Evolutionary conservation across 192 early-diverging fungal genomes (phyloP), one percentile per base, ranked within the genome.

Genomic region (Backusella liffmaniae): DNA sequence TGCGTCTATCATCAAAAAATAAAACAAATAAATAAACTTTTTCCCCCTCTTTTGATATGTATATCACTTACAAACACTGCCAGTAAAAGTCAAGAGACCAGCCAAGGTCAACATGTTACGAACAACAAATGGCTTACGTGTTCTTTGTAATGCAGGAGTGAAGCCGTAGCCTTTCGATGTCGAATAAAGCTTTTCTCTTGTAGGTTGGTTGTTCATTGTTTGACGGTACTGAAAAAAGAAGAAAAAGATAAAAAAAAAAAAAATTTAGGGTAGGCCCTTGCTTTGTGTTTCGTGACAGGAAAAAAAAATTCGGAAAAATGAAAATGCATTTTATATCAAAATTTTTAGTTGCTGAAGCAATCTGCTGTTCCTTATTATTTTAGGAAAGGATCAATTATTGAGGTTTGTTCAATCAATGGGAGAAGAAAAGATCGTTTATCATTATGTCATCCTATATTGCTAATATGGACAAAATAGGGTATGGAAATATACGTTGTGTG

Each of bases 101-200:
- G 75, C 78, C 21, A 86, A 82, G 29, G 87, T 88, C 34, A 88
- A 15, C 4, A 83, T 51, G 73, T 90, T 90, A 41, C 86, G 80
- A 41, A 85, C 69, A 35, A 69, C 79, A 70, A 84, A 88, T 18
- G 88, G 88, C 4, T 79, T 82, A 39, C 87, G 75, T 18, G 88
- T 85, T n/a, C 88, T 83, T 67, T 90, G 80, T 18, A 90, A 77
- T 18, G 88, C 88, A 69, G 87, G 87, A 2, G 86, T 84, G 65
- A 85, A 87, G 35, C 83, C 81, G 73, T 84, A 87, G 21, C 76
- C 80, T 59, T 77, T 75, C 7, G 78, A 65, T 42, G 79, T 76
- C 72, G 82, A 74, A 36, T 83, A 83, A 23, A 80, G 53, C 35
- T 82, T 82, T 66, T 82, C 76, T 75, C 78, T 44, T 32, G 39